phyloP scores from a whole-genome alignment of 352 stramenopile species.

The Phytophthora vignae region DNA sequence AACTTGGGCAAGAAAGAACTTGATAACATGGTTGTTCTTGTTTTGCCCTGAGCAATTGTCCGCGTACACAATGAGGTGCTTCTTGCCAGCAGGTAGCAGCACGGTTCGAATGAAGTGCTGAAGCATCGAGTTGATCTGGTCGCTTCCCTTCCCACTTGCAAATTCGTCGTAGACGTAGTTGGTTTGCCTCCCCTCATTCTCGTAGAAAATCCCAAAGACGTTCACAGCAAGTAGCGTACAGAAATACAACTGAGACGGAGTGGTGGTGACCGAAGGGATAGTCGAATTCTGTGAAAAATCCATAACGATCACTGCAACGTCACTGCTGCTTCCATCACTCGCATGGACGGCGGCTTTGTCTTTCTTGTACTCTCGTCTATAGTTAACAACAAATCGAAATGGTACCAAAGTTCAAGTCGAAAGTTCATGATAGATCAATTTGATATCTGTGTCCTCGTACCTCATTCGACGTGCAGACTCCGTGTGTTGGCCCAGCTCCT shows the following conservation, averaged over 20 bases:
- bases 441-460: too few species aligned
- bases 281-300: neutral
- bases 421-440: too few species aligned
- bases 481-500: constrained; percentile 18
- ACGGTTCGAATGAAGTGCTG: too few species aligned
- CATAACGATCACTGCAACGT: neutral
- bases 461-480: constrained; percentile 18
- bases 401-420: constrained; percentile 7
- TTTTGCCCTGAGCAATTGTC: too few species aligned
- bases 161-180: too few species aligned
- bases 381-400: constrained; percentile 3
- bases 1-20: too few species aligned
- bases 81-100: too few species aligned
- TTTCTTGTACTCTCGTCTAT: too few species aligned
- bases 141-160: too few species aligned
- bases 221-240: neutral
- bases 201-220: neutral
- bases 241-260: neutral
- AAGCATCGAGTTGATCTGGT: neutral
- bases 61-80: too few species aligned
- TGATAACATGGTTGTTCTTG: too few species aligned
- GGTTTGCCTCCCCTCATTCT: too few species aligned
- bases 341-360: neutral
- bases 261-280: neutral
- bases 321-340: neutral